Percentiles rank a stretch among this genome's conserved stretches.
phyloP scores from a whole-genome alignment of 148 eudicot species.

The Camellia japonica region DNA sequence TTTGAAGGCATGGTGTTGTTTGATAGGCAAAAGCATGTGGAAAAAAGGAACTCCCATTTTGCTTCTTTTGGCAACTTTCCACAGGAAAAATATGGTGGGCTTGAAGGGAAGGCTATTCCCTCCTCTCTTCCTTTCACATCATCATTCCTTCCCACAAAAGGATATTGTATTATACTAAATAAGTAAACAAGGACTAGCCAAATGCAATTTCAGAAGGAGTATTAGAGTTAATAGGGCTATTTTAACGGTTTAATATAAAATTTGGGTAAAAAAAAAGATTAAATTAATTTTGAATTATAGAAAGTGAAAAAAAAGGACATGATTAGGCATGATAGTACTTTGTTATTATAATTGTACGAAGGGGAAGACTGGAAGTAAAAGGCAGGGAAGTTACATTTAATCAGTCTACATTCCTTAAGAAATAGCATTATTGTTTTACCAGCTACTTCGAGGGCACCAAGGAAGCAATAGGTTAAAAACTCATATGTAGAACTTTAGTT shows the following conservation, averaged over 20 bases:
- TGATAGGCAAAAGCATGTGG: too few relatives aligned
- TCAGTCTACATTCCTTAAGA: not conserved
- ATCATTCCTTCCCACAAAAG: not conserved
- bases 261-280: not conserved
- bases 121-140: not conserved
- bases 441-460: not conserved
- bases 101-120: not conserved
- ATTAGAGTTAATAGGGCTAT: not conserved
- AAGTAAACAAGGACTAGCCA: too few relatives aligned
- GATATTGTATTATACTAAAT: not conserved
- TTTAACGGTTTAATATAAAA: not conserved
- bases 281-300: too few relatives aligned
- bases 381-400: not conserved
- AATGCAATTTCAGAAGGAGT: too few relatives aligned
- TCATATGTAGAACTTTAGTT: not conserved
- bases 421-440: not conserved
- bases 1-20: too few relatives aligned
- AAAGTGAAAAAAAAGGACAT: not conserved
- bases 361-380: not conserved
- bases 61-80: not conserved
- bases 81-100: not conserved
- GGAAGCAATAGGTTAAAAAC: not conserved
- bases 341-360: not conserved
- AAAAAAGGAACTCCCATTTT: too few relatives aligned
- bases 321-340: not conserved